Evolutionary conservation across 257 asterid genomes (phyloP).

Genomic region (Capsicum chinense): DNA sequence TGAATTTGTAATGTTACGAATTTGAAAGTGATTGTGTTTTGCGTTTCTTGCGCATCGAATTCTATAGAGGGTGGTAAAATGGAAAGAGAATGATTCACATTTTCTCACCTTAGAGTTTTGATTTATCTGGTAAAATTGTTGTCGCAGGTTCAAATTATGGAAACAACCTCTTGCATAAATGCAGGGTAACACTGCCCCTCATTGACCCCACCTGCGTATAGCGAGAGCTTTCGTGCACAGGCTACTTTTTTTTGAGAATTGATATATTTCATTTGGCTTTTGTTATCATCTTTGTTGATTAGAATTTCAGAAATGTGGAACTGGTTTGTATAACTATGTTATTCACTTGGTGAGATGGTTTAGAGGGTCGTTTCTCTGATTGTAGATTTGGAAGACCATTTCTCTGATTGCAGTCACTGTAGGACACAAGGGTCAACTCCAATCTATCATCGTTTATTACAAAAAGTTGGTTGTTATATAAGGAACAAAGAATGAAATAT

Average conservation of each 20-base stretch:
- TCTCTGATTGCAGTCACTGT: background rate
- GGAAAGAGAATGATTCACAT: background rate
- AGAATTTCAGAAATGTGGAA: background rate
- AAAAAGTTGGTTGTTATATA: background rate
- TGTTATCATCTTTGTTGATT: background rate
- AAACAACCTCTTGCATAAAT: no score
- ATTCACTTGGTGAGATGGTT: background rate
- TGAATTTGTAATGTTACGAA: background rate
- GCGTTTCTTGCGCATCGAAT: background rate
- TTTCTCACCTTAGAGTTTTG: background rate
- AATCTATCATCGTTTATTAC: background rate
- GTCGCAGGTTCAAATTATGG: no score
- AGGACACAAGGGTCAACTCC: background rate
- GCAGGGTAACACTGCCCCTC: no score
- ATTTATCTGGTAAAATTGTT: background rate
- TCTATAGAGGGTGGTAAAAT: background rate
- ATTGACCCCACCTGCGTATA: no score
- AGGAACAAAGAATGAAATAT: background rate
- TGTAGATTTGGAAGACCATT: background rate
- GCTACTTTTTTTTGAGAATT: background rate
- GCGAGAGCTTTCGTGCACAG: no score
- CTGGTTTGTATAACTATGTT: background rate
- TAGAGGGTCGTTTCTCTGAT: background rate
- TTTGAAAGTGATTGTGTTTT: background rate
- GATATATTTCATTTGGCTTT: background rate